These are phyloP conservation scores for Drosera spatulata DNA, from an alignment of 179 eudicot species.

Conservation along the genomic window DNA sequence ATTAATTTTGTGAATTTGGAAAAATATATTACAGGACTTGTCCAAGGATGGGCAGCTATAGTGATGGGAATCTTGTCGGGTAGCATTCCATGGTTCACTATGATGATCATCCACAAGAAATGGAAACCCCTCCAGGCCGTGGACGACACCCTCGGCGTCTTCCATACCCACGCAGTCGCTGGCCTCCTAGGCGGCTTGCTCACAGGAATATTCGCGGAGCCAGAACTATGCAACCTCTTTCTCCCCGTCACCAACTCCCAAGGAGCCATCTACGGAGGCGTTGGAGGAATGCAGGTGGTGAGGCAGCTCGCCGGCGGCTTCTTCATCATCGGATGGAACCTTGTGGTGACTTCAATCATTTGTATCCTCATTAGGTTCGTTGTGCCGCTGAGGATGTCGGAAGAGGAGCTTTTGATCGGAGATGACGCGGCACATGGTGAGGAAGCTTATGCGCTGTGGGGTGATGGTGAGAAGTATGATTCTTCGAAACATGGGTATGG, in stretches of 20 bases:
- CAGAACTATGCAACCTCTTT: conserved; percentile 23
- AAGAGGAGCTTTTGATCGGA: conserved; percentile 42
- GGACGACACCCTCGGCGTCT: conserved; percentile 60
- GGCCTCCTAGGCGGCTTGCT: conserved; percentile 40
- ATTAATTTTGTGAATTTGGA: not conserved
- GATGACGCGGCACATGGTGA: conserved; percentile 70
- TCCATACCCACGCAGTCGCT: conserved; percentile 62
- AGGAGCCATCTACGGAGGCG: conserved; percentile 38
- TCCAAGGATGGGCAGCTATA: conserved; percentile 60
- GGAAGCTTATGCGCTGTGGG: conserved; percentile 65
- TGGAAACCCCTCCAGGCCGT: conserved; percentile 36
- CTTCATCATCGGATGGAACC: conserved; percentile 46
- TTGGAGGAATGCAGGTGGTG: conserved; percentile 29
- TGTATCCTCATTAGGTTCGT: conserved; percentile 20
- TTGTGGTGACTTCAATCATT: conserved; percentile 37
- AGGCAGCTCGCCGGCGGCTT: conserved; percentile 38
- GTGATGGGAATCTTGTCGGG: conserved; percentile 42
- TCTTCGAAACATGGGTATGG: conserved; percentile 16
- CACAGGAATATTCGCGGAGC: conserved; percentile 41
- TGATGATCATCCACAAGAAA: conserved; percentile 58
- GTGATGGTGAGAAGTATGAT: conserved; percentile 50
- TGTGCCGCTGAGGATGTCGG: conserved; percentile 49
- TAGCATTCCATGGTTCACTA: conserved; percentile 63
- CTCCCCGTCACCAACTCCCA: conserved; percentile 20
- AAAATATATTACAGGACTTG: conserved; percentile 19